phyloP scores from a whole-genome alignment of 345 rosid genomes.

The sweet orange (Citrus sinensis) region DNA sequence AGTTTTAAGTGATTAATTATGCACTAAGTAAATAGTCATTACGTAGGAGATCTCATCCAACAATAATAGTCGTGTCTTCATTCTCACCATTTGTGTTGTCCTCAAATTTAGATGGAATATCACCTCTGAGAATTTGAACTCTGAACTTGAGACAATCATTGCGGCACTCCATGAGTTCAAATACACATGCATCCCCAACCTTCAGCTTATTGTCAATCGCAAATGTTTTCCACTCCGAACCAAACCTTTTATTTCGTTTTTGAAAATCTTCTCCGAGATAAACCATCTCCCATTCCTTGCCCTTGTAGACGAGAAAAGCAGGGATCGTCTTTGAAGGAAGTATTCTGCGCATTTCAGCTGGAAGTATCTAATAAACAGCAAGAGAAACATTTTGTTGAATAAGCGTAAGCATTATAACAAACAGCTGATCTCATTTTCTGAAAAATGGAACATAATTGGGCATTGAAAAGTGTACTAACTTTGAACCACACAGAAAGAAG shows the following conservation, averaged over 20 bases:
- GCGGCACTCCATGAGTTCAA: constrained; percentile 26
- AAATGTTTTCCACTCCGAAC: constrained; percentile 18
- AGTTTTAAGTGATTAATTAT: background rate
- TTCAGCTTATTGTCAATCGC: constrained; percentile 23
- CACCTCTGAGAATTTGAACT: constrained; percentile 33
- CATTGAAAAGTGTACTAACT: background rate
- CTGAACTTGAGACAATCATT: constrained; percentile 14
- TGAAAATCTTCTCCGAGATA: background rate
- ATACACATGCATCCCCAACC: constrained; percentile 30
- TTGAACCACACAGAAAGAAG: background rate
- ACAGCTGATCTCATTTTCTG: background rate
- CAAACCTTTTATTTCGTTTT: constrained; percentile 7
- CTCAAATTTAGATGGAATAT: constrained; percentile 13
- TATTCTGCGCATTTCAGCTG: constrained; percentile 7
- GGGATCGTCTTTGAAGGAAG: constrained; percentile 13
- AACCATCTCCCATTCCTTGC: constrained; percentile 25
- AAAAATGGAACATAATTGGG: background rate
- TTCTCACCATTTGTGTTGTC: constrained; percentile 1
- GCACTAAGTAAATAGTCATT: no score
- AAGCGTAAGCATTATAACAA: background rate
- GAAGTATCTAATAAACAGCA: constrained; percentile 13
- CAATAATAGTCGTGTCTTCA: constrained; percentile 6
- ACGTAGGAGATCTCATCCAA: constrained; percentile 8
- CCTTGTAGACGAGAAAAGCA: constrained; percentile 11
- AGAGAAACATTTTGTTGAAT: background rate